A percentile compares a stretch with the other conserved stretches of the same genome.
Conservation (phyloP, 352 stramenopile genomes). For the Stephanocyclus meneghinianus region DNA sequence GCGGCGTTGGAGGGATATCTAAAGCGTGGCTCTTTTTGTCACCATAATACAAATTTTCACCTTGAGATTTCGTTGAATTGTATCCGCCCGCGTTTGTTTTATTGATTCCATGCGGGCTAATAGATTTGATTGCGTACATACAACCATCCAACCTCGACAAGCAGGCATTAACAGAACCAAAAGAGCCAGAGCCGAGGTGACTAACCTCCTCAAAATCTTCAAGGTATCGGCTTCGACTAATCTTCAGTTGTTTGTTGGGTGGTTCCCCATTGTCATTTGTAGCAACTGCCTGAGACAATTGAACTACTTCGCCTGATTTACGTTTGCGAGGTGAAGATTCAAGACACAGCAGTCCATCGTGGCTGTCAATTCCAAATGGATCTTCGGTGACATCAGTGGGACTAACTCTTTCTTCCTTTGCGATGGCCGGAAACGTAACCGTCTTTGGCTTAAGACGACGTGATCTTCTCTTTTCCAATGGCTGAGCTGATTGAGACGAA, state of each 20-base stretch:
- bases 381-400: constrained; percentile 25
- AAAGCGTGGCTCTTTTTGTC: not conserved
- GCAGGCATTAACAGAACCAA: constrained; percentile 83
- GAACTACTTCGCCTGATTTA: constrained; percentile 10
- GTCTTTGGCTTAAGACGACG: constrained; percentile 21
- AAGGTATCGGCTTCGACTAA: constrained; percentile 34
- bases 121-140: constrained; percentile 84
- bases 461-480: not conserved
- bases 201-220: constrained; percentile 82
- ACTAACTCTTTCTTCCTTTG: constrained; percentile 15
- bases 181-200: constrained; percentile 79
- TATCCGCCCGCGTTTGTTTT: constrained; percentile 29
- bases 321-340: constrained; percentile 13
- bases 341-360: not conserved
- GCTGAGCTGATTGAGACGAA: not conserved
- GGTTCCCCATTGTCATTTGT: not conserved
- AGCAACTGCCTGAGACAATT: constrained; percentile 13
- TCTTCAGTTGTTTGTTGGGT: constrained; percentile 4
- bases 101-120: constrained; percentile 51
- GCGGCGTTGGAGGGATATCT: constrained; percentile 24
- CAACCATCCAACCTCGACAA: constrained; percentile 82
- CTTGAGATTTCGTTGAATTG: not conserved
- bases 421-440: not conserved
- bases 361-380: constrained; percentile 1
- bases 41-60: constrained; percentile 4